A percentile compares a stretch with the other conserved stretches of the same genome.
Conservation (phyloP, 805 yeast species). For the Candida gorgasii region DNA sequence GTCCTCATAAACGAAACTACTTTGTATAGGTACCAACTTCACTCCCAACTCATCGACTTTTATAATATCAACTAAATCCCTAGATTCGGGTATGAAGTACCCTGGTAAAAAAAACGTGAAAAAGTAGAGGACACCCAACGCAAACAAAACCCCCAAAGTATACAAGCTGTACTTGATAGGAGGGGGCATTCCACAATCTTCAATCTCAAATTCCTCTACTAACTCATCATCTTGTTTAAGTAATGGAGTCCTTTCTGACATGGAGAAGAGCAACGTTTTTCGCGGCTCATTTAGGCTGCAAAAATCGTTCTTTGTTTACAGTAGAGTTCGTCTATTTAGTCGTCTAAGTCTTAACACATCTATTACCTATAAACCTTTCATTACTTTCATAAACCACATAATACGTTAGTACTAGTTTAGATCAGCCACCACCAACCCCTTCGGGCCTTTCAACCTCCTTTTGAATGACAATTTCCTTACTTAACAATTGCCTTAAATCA, state of each 20-base stretch:
- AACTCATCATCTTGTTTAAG: slow-evolving; percentile 10
- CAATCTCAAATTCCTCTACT: slow-evolving; percentile 19
- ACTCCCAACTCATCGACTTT: slow-evolving; percentile 26
- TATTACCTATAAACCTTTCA: too few relatives aligned
- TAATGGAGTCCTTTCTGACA: slow-evolving; percentile 21
- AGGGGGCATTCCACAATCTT: slow-evolving; percentile 15
- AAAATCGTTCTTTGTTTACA: neutral
- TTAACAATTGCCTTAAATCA: slow-evolving; percentile 60
- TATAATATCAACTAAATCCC: slow-evolving; percentile 24
- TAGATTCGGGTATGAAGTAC: slow-evolving; percentile 34
- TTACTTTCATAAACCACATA: too few relatives aligned
- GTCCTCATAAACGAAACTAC: neutral
- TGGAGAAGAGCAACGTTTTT: slow-evolving; percentile 4
- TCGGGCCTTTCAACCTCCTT: slow-evolving; percentile 53
- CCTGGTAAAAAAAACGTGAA: slow-evolving; percentile 36
- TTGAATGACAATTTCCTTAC: slow-evolving; percentile 62
- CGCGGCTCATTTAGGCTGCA: neutral
- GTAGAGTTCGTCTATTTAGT: too few relatives aligned
- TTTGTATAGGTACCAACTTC: slow-evolving; percentile 25
- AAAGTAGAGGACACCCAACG: slow-evolving; percentile 23
- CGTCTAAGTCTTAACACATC: too few relatives aligned
- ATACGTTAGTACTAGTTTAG: too few relatives aligned
- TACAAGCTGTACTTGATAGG: slow-evolving; percentile 18
- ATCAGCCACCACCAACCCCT: slow-evolving; percentile 44
- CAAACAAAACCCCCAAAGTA: slow-evolving; percentile 15